Conservation (phyloP, 768 basidiomycete species). For the Boletus reticulatus region DNA sequence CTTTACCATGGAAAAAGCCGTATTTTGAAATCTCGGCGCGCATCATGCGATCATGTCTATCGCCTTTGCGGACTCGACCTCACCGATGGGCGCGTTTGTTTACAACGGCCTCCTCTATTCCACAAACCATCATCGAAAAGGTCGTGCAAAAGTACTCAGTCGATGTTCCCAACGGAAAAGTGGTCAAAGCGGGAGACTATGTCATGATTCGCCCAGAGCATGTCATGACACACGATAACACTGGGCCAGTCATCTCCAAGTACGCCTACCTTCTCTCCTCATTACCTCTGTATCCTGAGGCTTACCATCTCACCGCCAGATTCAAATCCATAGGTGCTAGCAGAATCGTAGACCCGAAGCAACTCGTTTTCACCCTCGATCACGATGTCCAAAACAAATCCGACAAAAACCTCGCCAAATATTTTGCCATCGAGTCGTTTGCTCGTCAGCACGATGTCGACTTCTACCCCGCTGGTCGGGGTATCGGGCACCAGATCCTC, state of each 20-base stretch:
- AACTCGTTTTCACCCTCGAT: constrained; percentile 95
- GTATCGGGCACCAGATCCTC: constrained; percentile 96
- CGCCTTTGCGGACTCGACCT: constrained; percentile 4
- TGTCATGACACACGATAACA: constrained; percentile 99
- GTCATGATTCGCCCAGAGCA: constrained; percentile 99
- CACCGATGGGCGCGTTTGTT: constrained; percentile 21
- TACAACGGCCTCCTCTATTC: constrained; percentile 38
- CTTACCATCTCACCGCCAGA: constrained; percentile 38
- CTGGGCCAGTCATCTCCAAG: constrained; percentile 98
- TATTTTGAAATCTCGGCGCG: too few relatives aligned
- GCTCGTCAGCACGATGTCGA: constrained; percentile 83
- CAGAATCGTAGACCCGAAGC: constrained; percentile 71
- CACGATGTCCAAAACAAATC: constrained; percentile 98
- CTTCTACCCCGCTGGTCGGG: constrained; percentile 96
- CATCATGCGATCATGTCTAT: constrained; percentile 14
- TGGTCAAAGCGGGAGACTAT: constrained; percentile 94
- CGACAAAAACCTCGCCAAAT: constrained; percentile 87
- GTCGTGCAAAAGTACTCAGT: constrained; percentile 97
- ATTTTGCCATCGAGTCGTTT: constrained; percentile 87
- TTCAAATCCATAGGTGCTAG: constrained; percentile 95
- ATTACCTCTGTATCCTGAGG: not conserved
- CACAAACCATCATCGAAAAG: constrained; percentile 95
- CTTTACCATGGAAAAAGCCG: too few relatives aligned
- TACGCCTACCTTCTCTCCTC: constrained; percentile 35
- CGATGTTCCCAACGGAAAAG: constrained; percentile 75